Conservation (phyloP, 805 yeast species). For the Cyberlindnera petersonii region DNA sequence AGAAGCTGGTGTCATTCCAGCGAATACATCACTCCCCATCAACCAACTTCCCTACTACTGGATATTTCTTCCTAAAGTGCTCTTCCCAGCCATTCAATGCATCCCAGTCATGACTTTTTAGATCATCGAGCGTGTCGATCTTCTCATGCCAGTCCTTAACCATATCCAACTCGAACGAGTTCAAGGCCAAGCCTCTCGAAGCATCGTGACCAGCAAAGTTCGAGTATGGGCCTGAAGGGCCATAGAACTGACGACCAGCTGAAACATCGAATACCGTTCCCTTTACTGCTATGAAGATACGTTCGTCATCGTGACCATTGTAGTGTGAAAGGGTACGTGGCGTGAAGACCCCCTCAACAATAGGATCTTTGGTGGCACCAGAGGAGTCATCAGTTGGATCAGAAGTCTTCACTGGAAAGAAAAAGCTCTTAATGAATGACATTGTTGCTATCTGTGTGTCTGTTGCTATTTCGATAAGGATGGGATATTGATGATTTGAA, state of each 20-base stretch:
- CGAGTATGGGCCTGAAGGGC: conserved; percentile 93
- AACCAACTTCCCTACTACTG: conserved; percentile 69
- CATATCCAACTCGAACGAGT: conserved; percentile 70
- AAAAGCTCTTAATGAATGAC: conserved; percentile 27
- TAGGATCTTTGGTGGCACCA: conserved; percentile 29
- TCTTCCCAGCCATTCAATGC: conserved; percentile 82
- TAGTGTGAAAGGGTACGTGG: conserved; percentile 69
- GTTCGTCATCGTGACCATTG: conserved; percentile 77
- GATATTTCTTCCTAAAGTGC: conserved; percentile 78
- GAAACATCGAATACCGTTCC: conserved; percentile 86
- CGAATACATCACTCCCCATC: conserved; percentile 29
- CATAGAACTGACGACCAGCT: conserved; percentile 78
- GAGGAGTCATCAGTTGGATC: conserved; percentile 21
- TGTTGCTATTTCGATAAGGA: too few species aligned
- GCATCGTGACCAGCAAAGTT: conserved; percentile 97
- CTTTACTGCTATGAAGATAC: conserved; percentile 80
- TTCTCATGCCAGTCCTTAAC: conserved; percentile 72
- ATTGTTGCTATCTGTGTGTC: conserved; percentile 10
- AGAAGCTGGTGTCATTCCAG: background rate
- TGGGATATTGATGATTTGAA: background rate
- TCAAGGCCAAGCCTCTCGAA: conserved; percentile 83
- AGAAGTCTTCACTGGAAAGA: conserved; percentile 27
- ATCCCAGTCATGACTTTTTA: conserved; percentile 55
- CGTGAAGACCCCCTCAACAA: conserved; percentile 53
- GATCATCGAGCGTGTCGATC: conserved; percentile 64